A percentile compares a stretch with the other conserved stretches of the same genome.
Conservation (phyloP, 129 eudicot species). For the Helianthus tuberosus region DNA sequence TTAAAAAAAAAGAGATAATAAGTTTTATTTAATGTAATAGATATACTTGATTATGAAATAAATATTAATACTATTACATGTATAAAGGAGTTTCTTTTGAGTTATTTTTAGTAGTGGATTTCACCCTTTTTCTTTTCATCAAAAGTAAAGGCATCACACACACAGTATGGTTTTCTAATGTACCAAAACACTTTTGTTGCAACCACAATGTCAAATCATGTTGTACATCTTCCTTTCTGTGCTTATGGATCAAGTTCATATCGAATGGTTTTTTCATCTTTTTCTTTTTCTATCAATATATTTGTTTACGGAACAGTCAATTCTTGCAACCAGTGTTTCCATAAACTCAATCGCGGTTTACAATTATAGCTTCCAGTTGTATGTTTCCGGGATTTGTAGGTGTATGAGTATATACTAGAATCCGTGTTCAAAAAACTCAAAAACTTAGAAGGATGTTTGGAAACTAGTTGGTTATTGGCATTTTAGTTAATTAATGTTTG, state of each 20-base stretch:
- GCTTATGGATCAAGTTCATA: constrained; percentile 12
- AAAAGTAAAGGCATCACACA: constrained; percentile 27
- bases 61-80: no score
- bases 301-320: background rate
- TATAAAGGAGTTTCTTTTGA: background rate
- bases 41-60: no score
- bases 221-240: constrained; percentile 18
- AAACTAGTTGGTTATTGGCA: background rate
- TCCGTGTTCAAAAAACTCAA: background rate
- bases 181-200: constrained; percentile 27
- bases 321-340: no score
- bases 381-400: background rate
- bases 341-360: no score
- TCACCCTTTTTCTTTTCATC: constrained; percentile 6
- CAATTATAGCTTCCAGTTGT: no score
- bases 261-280: background rate
- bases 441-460: constrained; percentile 9
- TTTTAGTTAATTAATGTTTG: background rate
- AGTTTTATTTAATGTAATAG: no score
- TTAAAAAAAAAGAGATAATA: no score
- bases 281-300: background rate
- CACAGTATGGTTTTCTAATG: constrained; percentile 22
- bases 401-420: background rate
- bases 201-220: constrained; percentile 30
- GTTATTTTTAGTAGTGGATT: background rate